A percentile compares a stretch with the other conserved stretches of the same genome.
Conservation (phyloP, 1,284 basidiomycete species). For the Melampsora larici-populina region DNA sequence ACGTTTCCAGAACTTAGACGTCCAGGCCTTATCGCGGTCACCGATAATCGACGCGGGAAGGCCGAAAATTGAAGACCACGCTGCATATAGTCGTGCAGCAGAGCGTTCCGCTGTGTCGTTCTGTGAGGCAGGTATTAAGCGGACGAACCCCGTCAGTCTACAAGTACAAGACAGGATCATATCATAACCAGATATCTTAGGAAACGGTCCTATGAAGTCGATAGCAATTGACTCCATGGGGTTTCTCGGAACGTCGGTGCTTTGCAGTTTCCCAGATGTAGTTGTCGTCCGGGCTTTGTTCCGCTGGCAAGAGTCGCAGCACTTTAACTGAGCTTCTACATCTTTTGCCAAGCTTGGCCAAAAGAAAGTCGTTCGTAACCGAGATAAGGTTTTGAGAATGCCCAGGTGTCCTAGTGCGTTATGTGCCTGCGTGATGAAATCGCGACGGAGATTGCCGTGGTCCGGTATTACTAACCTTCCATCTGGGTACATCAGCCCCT, state of each 20-base stretch:
- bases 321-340: not conserved
- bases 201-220: conserved; percentile 12
- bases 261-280: not conserved
- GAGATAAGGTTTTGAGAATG: not conserved
- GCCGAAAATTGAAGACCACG: too few relatives aligned
- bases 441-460: not conserved
- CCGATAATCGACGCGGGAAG: too few relatives aligned
- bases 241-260: not conserved
- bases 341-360: not conserved
- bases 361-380: not conserved
- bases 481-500: too few relatives aligned
- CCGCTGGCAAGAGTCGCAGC: not conserved
- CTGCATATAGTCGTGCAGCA: too few relatives aligned
- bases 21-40: conserved; percentile 2
- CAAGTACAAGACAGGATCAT: conserved; percentile 2
- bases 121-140: too few relatives aligned
- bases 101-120: too few relatives aligned
- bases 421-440: not conserved
- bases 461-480: too few relatives aligned
- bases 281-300: conserved; percentile 1
- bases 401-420: too few relatives aligned
- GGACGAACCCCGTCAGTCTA: conserved; percentile 4
- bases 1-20: not conserved
- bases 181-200: not conserved
- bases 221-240: not conserved